These are phyloP conservation scores for Leccinum obscurum DNA, from an alignment of 768 basidiomycete genomes.

Conservation along the genomic window DNA sequence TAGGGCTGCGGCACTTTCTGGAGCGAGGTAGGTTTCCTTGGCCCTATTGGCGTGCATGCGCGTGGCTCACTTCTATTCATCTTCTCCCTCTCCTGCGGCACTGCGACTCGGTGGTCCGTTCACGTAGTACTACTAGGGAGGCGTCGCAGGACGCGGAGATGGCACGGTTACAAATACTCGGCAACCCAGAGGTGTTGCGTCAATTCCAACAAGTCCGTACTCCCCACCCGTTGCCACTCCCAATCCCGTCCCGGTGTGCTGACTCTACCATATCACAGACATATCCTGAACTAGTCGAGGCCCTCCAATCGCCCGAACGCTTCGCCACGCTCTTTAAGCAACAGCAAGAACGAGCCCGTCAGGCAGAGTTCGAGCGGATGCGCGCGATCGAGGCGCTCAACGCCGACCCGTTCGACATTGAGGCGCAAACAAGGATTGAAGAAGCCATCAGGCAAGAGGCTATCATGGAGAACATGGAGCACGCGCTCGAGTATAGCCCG, in stretches of 20 bases:
- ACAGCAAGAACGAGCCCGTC: constrained; percentile 52
- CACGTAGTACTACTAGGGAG: constrained; percentile 41
- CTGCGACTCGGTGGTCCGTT: neutral
- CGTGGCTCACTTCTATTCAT: neutral
- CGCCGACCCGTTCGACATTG: constrained; percentile 87
- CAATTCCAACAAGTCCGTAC: constrained; percentile 61
- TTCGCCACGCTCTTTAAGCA: constrained; percentile 76
- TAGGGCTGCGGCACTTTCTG: constrained; percentile 46
- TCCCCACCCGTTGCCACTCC: neutral
- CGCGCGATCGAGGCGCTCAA: constrained; percentile 70
- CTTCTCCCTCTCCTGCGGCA: no score
- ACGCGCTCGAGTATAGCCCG: constrained; percentile 91
- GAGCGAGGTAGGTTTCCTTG: constrained; percentile 37
- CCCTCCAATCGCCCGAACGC: constrained; percentile 60
- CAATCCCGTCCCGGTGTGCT: neutral
- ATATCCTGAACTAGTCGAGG: constrained; percentile 80
- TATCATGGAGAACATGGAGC: constrained; percentile 88
- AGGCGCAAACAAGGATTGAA: constrained; percentile 91
- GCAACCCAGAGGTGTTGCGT: constrained; percentile 77
- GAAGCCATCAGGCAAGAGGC: constrained; percentile 90
- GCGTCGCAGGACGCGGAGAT: constrained; percentile 84
- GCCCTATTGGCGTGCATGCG: neutral
- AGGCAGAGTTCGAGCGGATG: constrained; percentile 55
- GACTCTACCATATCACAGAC: constrained; percentile 40
- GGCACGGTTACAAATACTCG: constrained; percentile 86